Evolutionary conservation across 1,284 basidiomycete genomes (phyloP).

Genomic region (Ceratorhiza oryzae-sativae): DNA sequence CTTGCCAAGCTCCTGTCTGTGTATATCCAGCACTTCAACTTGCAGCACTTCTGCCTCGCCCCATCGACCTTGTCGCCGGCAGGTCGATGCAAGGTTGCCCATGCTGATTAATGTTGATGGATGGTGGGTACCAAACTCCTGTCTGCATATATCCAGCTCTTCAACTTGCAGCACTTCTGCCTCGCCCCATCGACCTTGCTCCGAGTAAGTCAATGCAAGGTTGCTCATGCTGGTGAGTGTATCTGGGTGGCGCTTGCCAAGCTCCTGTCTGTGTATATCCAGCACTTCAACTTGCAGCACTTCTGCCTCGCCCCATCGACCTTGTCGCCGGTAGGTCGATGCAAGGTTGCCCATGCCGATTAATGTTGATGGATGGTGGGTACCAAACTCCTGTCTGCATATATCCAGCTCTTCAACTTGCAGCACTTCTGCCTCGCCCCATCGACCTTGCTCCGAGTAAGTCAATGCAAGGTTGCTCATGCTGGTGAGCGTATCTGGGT

Average conservation of each 20-base stretch:
- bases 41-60: conserved; percentile 2
- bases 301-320: not conserved
- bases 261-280: not conserved
- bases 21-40: not conserved
- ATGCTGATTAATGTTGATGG: not conserved
- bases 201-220: not conserved
- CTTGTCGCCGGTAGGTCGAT: not conserved
- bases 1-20: not conserved
- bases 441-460: not conserved
- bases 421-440: not conserved
- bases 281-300: not conserved
- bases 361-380: not conserved
- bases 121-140: not conserved
- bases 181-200: not conserved
- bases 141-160: not conserved
- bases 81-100: too few relatives aligned
- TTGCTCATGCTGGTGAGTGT: not conserved
- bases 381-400: not conserved
- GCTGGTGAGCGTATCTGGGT: too few relatives aligned
- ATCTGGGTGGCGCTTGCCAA: not conserved
- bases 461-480: too few relatives aligned
- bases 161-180: not conserved
- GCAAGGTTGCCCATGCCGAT: not conserved
- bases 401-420: not conserved
- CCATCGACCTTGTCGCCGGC: not conserved